phyloP scores from a whole-genome alignment of 2,329 filamentous ascomycete species.

The Colletotrichum navitas region DNA sequence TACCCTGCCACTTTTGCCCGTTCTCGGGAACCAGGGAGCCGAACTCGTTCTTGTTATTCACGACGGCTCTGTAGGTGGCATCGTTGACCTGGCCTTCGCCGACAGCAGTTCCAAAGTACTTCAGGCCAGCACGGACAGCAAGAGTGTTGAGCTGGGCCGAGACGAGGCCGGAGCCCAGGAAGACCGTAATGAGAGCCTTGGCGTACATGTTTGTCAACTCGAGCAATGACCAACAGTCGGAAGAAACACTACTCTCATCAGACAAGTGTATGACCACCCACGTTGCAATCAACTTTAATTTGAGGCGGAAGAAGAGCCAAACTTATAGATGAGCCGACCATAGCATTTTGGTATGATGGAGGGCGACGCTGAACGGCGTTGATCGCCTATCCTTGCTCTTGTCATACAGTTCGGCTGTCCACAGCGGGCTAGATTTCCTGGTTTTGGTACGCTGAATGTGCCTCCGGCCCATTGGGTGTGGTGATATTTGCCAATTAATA shows the following conservation, averaged over 20 bases:
- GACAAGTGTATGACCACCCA: not conserved
- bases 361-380: not conserved
- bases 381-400: not conserved
- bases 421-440: not conserved
- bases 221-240: not conserved
- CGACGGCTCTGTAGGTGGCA: conserved; percentile 64
- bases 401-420: not conserved
- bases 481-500: not conserved
- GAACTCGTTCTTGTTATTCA: conserved; percentile 68
- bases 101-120: conserved; percentile 74
- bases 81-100: conserved; percentile 59
- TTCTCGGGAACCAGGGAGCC: conserved; percentile 73
- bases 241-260: not conserved
- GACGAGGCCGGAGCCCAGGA: conserved; percentile 36
- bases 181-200: conserved; percentile 36
- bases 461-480: not conserved
- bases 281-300: not conserved
- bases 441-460: not conserved
- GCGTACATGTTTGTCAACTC: conserved; percentile 33
- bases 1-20: conserved; percentile 55
- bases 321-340: not conserved
- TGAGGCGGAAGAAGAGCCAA: not conserved
- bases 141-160: conserved; percentile 59
- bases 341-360: not conserved
- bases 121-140: conserved; percentile 64